These are phyloP conservation scores for Aspergillus sparsus DNA, from an alignment of 495 filamentous ascomycete species.

Conservation along the genomic window DNA sequence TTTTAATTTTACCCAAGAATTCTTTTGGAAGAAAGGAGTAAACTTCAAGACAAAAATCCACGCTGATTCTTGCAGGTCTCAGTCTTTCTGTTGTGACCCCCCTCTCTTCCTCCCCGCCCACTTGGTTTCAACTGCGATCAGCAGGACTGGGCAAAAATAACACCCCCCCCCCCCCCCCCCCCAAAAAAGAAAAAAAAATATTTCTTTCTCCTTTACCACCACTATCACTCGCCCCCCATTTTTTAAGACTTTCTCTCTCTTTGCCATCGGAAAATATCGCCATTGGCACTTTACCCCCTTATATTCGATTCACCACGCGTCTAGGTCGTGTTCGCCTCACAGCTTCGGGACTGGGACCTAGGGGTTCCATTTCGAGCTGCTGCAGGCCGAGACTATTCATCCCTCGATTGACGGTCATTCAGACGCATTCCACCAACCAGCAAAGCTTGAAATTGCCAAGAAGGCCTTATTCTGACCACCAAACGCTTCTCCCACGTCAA, in stretches of 20 bases:
- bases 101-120: too few relatives aligned
- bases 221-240: not conserved
- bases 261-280: not conserved
- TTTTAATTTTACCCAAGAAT: too few relatives aligned
- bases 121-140: too few relatives aligned
- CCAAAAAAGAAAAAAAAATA: too few relatives aligned
- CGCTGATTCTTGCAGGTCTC: too few relatives aligned
- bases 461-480: constrained; percentile 5
- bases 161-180: too few relatives aligned
- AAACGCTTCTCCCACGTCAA: not conserved
- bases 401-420: constrained; percentile 19
- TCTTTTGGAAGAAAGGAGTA: too few relatives aligned
- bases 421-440: constrained; percentile 7
- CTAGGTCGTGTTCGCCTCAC: constrained; percentile 22
- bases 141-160: too few relatives aligned
- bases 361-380: constrained; percentile 37
- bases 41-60: too few relatives aligned
- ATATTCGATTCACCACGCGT: constrained; percentile 35
- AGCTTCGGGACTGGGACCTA: constrained; percentile 34
- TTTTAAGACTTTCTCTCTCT: not conserved
- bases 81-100: too few relatives aligned
- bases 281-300: constrained; percentile 38
- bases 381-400: constrained; percentile 29
- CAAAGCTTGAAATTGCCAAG: constrained; percentile 19
- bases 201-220: too few relatives aligned